Conservation (phyloP, 805 yeast species). For the Ogataea degrootiae region DNA sequence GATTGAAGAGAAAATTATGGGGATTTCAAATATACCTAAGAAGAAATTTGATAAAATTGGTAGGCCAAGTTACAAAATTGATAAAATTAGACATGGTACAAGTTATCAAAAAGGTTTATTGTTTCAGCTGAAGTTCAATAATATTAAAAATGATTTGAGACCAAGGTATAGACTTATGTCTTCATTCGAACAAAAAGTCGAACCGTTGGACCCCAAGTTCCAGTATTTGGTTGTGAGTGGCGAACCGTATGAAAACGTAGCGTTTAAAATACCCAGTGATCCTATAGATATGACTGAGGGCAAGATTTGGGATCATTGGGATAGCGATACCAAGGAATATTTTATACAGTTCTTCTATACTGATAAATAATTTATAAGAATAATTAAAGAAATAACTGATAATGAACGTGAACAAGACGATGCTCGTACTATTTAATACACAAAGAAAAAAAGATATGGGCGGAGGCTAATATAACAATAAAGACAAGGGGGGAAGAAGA, state of each 20-base stretch:
- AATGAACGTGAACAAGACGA: no score
- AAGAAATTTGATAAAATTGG: constrained; percentile 59
- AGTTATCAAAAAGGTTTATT: constrained; percentile 60
- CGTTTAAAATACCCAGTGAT: constrained; percentile 64
- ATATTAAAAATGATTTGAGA: constrained; percentile 36
- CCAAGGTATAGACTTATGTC: constrained; percentile 78
- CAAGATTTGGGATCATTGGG: constrained; percentile 69
- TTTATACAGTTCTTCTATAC: constrained; percentile 65
- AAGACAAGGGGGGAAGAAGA: neutral
- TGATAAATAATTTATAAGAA: constrained; percentile 2
- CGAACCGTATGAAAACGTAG: constrained; percentile 84
- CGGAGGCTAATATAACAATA: neutral
- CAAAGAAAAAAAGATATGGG: neutral
- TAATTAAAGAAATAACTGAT: neutral
- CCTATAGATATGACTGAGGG: constrained; percentile 41
- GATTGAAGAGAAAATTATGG: constrained; percentile 10
- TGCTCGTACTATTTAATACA: neutral
- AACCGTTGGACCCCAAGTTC: constrained; percentile 39
- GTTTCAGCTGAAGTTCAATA: constrained; percentile 54
- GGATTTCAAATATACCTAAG: constrained; percentile 38
- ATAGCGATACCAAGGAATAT: constrained; percentile 59
- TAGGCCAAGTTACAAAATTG: constrained; percentile 62
- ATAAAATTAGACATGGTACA: constrained; percentile 62
- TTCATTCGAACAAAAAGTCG: constrained; percentile 59
- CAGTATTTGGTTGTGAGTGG: constrained; percentile 80